Percentiles rank a stretch among this genome's conserved stretches.
phyloP scores from a whole-genome alignment of 306 rosid species.

The Neltuma alba region DNA sequence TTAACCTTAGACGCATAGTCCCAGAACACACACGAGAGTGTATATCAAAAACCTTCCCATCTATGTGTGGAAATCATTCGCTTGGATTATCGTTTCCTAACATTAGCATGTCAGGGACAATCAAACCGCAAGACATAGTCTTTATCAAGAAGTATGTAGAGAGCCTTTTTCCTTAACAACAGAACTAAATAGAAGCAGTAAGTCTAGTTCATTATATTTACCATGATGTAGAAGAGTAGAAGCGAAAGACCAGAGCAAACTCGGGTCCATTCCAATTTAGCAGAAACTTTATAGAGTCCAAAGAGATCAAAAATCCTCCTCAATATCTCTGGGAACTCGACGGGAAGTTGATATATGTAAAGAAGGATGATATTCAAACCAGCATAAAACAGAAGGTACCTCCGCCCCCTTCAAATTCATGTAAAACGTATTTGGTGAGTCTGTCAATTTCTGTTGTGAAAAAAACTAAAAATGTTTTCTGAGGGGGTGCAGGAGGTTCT shows the following conservation, averaged over 20 bases:
- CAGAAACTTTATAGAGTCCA: neutral
- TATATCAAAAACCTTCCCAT: too few species aligned
- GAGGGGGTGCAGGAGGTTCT: neutral
- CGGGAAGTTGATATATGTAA: neutral
- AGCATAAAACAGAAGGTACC: conserved; percentile 14
- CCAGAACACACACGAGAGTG: too few species aligned
- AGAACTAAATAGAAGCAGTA: neutral
- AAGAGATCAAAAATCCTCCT: neutral
- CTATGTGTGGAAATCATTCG: neutral
- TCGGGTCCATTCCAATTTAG: neutral
- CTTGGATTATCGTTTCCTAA: neutral
- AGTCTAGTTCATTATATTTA: conserved; percentile 41
- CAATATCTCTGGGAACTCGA: neutral
- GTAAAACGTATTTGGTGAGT: neutral
- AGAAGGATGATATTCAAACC: neutral
- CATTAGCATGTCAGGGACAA: neutral
- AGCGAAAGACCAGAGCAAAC: neutral
- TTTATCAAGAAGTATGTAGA: neutral
- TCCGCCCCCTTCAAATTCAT: conserved; percentile 59
- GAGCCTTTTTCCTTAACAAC: neutral
- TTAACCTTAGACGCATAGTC: too few species aligned
- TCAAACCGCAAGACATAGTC: neutral
- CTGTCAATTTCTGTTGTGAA: neutral
- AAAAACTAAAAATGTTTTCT: neutral
- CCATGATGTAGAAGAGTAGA: neutral